Evolutionary conservation across 1,139 yeast genomes (phyloP), one percentile per base, ranked within the genome.

Genomic region (Magnusiomyces suaveolens): DNA sequence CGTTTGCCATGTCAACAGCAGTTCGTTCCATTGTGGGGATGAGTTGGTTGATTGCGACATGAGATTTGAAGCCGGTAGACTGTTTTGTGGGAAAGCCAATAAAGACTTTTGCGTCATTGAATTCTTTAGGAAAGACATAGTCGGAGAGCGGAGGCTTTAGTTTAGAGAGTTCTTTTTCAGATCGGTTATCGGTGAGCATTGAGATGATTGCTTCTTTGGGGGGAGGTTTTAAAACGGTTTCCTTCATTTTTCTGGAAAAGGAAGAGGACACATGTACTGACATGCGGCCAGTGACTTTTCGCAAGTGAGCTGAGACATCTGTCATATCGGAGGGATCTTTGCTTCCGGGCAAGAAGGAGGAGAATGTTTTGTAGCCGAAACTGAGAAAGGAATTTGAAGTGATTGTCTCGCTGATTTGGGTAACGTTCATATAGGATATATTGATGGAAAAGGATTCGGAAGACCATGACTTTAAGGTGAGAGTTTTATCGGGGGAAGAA

Each of bases 11-110:
- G 59, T 72, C 76, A 2, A 72, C 67, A 1, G 74, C 74, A 0
- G 76, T 72, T 3, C 76, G 65, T 56, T 72, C 76, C 73, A 72
- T 72, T 1, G 76, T 73, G 1, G 76, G 76, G 23, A 72, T 70
- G 2, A 72, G 60, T 57, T 72, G 74, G 50, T 70, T 71, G 51
- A 73, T 60, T 1, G 73, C 71, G 3, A 72, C 56, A 56, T 72
- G 76, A 1, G 72, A 69, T 50, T 65, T 63, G 52, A 72, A 55
- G 0, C 72, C 70, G 0, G 76, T 71, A 21, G 72, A 68, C 56
- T 72, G 76, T 57, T 72, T 73, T 1, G 76, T 72, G 1, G 76
- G 74, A 53, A 72, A 72, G 1, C 76, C 76, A 55, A 72, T 71
- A 56, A 69, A 73, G 1, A 73, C 66, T 51, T 70, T 71, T 12